These are phyloP conservation scores for Cornus kousa DNA, from an alignment of 148 eudicot genomes.

Conservation along the genomic window DNA sequence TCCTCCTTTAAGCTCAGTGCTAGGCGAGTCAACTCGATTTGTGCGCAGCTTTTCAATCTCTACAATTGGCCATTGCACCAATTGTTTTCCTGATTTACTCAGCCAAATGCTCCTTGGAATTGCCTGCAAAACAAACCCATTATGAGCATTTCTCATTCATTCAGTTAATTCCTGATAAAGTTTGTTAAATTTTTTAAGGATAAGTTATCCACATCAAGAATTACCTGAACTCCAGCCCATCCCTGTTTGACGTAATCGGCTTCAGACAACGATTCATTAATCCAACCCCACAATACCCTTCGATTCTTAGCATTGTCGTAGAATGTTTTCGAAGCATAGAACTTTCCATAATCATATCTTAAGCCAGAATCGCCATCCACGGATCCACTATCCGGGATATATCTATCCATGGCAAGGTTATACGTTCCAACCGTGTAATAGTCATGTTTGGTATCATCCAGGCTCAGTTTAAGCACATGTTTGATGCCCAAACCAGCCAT, in stretches of 20 bases:
- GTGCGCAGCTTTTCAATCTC: constrained; percentile 51
- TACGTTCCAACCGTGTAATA: constrained; percentile 58
- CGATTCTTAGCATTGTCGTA: constrained; percentile 42
- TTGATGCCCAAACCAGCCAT: constrained; percentile 21
- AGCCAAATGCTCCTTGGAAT: constrained; percentile 64
- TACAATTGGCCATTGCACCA: constrained; percentile 70
- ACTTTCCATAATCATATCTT: constrained; percentile 69
- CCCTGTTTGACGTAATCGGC: constrained; percentile 38
- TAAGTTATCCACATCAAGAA: background rate
- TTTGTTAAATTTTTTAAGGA: too few species aligned
- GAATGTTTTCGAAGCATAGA: constrained; percentile 76
- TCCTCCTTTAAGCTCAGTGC: constrained; percentile 31
- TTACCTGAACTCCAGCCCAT: constrained; percentile 82
- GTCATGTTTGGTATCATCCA: constrained; percentile 42
- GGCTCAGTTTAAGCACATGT: constrained; percentile 57
- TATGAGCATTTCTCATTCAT: background rate
- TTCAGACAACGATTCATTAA: constrained; percentile 35
- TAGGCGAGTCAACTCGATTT: constrained; percentile 14
- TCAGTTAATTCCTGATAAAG: background rate
- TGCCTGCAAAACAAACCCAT: constrained; percentile 24
- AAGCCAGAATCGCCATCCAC: constrained; percentile 29
- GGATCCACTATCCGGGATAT: constrained; percentile 37
- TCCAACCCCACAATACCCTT: constrained; percentile 77
- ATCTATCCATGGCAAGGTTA: constrained; percentile 35
- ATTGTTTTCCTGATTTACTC: constrained; percentile 43